Evolutionary conservation across 108 stramenopile species (phyloP).

Genomic region (Parietichytrium sp.): DNA sequence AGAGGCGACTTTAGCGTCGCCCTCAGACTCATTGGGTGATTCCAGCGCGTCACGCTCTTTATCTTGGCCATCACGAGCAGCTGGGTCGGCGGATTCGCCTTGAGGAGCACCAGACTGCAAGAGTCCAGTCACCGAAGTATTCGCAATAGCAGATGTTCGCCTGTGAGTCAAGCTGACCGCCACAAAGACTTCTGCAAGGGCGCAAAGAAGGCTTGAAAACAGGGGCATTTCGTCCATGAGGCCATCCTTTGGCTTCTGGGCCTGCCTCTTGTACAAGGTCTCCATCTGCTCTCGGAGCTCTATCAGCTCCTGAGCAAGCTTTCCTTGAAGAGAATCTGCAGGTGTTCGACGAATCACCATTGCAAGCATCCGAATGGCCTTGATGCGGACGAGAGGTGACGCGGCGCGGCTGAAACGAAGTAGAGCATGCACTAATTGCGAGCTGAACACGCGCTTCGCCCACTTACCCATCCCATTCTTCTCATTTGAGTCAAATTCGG

Average conservation of each 20-base stretch:
- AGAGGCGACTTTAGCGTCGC: no score
- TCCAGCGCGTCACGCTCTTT: no score
- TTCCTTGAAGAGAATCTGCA: constrained; percentile 1
- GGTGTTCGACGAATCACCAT: constrained; percentile 37
- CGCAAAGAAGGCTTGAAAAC: constrained; percentile 33
- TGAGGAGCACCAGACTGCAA: not conserved
- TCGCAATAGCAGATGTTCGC: no score
- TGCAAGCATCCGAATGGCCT: constrained; percentile 38
- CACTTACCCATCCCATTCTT: constrained; percentile 33
- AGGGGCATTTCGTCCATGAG: constrained; percentile 37
- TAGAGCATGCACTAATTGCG: constrained; percentile 19
- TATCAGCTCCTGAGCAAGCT: not conserved
- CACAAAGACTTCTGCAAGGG: constrained; percentile 13
- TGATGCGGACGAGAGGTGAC: constrained; percentile 1
- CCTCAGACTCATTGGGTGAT: no score
- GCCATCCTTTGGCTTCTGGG: constrained; percentile 36
- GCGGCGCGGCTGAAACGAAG: constrained; percentile 29
- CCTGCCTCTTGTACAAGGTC: constrained; percentile 34
- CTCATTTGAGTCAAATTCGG: constrained; percentile 33
- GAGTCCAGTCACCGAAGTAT: no score
- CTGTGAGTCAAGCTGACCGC: not conserved
- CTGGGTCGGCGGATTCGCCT: no score
- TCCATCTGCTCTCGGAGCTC: constrained; percentile 32
- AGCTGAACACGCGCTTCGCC: constrained; percentile 17
- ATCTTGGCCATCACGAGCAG: no score